Conservation (phyloP, 495 filamentous ascomycete species). For the Podospora sp. region DNA sequence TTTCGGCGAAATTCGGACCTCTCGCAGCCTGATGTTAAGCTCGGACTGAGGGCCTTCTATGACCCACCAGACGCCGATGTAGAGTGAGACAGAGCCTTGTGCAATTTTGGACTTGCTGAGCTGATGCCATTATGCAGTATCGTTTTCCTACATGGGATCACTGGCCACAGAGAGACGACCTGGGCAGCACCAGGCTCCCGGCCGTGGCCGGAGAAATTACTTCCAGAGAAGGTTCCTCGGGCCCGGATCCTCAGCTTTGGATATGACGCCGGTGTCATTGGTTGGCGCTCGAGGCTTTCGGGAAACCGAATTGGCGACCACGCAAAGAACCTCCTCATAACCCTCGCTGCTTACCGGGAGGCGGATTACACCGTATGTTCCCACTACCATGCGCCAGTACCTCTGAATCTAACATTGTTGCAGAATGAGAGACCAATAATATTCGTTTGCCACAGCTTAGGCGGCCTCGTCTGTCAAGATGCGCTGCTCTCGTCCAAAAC, state of each 20-base stretch:
- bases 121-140: neutral
- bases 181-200: slow-evolving; percentile 3
- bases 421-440: slow-evolving; percentile 2
- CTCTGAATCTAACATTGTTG: neutral
- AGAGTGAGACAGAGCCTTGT: neutral
- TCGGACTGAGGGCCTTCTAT: neutral
- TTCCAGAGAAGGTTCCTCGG: neutral
- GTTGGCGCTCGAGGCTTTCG: neutral
- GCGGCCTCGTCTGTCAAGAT: slow-evolving; percentile 2
- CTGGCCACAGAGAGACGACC: neutral
- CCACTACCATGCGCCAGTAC: neutral
- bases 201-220: slow-evolving; percentile 1
- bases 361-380: neutral
- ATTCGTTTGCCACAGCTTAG: slow-evolving; percentile 8
- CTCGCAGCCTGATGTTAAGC: neutral
- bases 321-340: slow-evolving; percentile 4
- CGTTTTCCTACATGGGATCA: slow-evolving; percentile 7
- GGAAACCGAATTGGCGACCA: slow-evolving; percentile 9
- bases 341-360: neutral
- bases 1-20: neutral
- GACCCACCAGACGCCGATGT: neutral
- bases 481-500: neutral
- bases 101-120: neutral
- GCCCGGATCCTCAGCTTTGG: slow-evolving; percentile 7
- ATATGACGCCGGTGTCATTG: slow-evolving; percentile 3